phyloP scores from a whole-genome alignment of 2,329 filamentous ascomycete species.

The Calcarisporium arbuscula region DNA sequence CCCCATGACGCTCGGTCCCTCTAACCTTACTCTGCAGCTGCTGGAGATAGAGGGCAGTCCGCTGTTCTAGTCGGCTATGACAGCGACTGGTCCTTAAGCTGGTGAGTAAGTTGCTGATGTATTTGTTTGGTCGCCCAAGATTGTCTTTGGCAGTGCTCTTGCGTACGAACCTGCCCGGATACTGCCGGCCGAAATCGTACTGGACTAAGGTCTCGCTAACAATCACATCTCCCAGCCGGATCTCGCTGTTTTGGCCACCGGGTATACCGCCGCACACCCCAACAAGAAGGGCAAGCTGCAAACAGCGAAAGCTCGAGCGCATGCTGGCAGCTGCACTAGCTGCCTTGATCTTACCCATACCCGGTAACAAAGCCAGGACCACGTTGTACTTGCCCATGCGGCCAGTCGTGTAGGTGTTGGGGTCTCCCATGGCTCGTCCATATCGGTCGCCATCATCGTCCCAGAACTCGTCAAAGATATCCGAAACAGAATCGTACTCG shows the following conservation, averaged over 20 bases:
- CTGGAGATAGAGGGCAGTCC: constrained; percentile 9
- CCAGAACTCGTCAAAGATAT: constrained; percentile 11
- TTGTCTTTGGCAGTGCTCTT: constrained; percentile 19
- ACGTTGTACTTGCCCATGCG: constrained; percentile 18
- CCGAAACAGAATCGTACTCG: constrained; percentile 9
- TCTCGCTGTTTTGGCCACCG: constrained; percentile 8
- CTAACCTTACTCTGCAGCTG: constrained; percentile 5
- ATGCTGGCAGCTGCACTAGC: constrained; percentile 20
- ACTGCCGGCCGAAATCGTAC: constrained; percentile 21
- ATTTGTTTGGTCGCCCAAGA: constrained; percentile 16
- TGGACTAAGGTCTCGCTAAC: constrained; percentile 22
- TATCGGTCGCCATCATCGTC: constrained; percentile 8
- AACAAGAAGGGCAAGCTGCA: constrained; percentile 28
- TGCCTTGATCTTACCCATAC: constrained; percentile 22
- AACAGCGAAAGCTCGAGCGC: constrained; percentile 22
- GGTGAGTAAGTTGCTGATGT: constrained; percentile 21
- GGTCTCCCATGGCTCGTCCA: constrained; percentile 8
- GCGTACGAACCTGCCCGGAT: constrained; percentile 14
- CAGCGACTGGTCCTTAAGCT: constrained; percentile 13
- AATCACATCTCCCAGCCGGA: constrained; percentile 24
- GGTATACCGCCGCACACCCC: constrained; percentile 33
- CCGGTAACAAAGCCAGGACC: constrained; percentile 17
- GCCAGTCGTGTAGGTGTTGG: constrained; percentile 16
- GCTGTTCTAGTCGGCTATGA: constrained; percentile 2
- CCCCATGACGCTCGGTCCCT: constrained; percentile 5